Conservation (phyloP, 345 rosid species). For the Streptanthus diversifolius region DNA sequence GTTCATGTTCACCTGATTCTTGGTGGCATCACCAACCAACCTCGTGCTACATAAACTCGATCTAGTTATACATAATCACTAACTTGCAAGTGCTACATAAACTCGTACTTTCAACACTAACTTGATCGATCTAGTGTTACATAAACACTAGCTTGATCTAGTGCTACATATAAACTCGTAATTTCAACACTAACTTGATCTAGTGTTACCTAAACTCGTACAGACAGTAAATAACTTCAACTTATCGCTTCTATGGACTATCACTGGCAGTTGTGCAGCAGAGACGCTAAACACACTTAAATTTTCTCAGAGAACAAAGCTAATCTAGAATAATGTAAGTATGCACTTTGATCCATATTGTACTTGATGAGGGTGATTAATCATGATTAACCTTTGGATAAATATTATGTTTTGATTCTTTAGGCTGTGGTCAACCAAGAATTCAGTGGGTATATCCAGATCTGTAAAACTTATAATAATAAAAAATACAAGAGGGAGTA, state of each 20-base stretch:
- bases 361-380: not conserved
- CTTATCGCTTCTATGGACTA: not conserved
- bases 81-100: no score
- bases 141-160: no score
- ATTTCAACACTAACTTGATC: constrained; percentile 13
- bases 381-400: not conserved
- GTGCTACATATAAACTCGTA: no score
- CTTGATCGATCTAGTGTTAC: no score
- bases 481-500: no score
- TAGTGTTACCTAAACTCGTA: constrained; percentile 9
- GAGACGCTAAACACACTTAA: constrained; percentile 91
- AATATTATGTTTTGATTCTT: not conserved
- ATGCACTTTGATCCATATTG: constrained; percentile 2
- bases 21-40: not conserved
- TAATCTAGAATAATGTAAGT: constrained; percentile 89
- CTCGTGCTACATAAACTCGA: no score
- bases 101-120: no score
- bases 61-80: no score
- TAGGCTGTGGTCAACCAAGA: constrained; percentile 98
- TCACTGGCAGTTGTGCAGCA: constrained; percentile 66
- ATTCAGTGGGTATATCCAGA: constrained; percentile 75
- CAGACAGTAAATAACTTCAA: not conserved
- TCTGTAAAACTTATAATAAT: no score
- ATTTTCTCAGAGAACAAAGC: constrained; percentile 97
- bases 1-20: not conserved